Percentiles rank a stretch among this genome's conserved stretches.
These are phyloP conservation scores for Microdochium paspali DNA, from an alignment of 2,329 filamentous ascomycete species.

Conservation along the genomic window DNA sequence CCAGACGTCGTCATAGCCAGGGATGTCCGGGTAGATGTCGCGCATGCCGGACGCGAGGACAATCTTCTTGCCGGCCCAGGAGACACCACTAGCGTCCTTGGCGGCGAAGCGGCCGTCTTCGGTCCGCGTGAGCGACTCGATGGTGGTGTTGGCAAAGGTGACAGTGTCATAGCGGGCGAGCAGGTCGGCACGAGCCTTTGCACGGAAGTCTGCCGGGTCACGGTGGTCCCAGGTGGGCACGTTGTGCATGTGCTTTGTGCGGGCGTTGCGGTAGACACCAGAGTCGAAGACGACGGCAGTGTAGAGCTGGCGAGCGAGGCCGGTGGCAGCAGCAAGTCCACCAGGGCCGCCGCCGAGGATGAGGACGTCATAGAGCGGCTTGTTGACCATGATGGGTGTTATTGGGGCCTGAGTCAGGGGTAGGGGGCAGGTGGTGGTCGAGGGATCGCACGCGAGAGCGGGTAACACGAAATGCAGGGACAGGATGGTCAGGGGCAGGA, in stretches of 20 bases:
- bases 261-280: constrained; percentile 26
- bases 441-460: too few relatives aligned
- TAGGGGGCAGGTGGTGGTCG: too few relatives aligned
- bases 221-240: constrained; percentile 10
- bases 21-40: constrained; percentile 28
- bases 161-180: neutral
- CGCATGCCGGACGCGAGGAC: constrained; percentile 29
- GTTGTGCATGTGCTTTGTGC: constrained; percentile 30
- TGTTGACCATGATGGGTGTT: neutral
- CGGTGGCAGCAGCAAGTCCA: constrained; percentile 26
- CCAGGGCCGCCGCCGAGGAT: constrained; percentile 30
- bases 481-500: too few relatives aligned
- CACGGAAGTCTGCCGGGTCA: neutral
- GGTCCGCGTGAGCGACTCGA: neutral
- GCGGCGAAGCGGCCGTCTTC: neutral
- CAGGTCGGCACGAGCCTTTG: neutral
- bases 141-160: neutral
- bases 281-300: constrained; percentile 30
- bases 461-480: too few relatives aligned
- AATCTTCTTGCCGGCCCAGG: constrained; percentile 27
- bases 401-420: too few relatives aligned
- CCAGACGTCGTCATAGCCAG: constrained; percentile 31
- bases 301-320: constrained; percentile 22
- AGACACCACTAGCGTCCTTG: constrained; percentile 18
- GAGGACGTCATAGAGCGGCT: constrained; percentile 16